phyloP scores from a whole-genome alignment of 1,139 yeast species.

The Pichia sp. region DNA sequence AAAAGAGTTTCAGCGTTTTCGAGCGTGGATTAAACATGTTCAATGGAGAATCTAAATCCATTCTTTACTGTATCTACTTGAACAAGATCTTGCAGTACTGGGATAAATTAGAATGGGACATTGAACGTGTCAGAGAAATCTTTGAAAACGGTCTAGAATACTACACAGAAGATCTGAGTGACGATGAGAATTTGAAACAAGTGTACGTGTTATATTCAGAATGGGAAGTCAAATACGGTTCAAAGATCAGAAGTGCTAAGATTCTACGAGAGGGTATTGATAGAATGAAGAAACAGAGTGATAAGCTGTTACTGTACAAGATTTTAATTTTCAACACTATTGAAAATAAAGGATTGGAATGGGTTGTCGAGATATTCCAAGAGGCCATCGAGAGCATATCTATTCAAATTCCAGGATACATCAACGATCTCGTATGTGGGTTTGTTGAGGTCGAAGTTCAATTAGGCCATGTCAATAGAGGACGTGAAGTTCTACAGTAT shows the following conservation, averaged over 20 bases:
- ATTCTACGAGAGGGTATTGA: constrained; percentile 42
- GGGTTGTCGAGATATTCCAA: constrained; percentile 35
- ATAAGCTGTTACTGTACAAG: constrained; percentile 36
- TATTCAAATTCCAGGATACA: constrained; percentile 29
- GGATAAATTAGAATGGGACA: constrained; percentile 32
- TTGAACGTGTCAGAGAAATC: constrained; percentile 67
- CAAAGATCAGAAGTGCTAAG: constrained; percentile 42
- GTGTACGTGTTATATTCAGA: constrained; percentile 57
- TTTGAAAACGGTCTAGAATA: constrained; percentile 59
- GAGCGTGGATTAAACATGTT: constrained; percentile 67
- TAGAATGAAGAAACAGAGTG: constrained; percentile 26
- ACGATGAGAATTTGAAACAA: constrained; percentile 33
- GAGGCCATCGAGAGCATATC: constrained; percentile 43
- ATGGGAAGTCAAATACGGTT: constrained; percentile 56
- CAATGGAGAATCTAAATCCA: constrained; percentile 60
- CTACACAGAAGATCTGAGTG: constrained; percentile 34
- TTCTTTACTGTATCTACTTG: constrained; percentile 72
- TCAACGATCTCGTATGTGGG: constrained; percentile 30
- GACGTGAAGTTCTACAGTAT: constrained; percentile 55
- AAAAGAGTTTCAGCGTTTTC: constrained; percentile 58
- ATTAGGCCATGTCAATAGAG: constrained; percentile 53
- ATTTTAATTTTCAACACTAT: constrained; percentile 24
- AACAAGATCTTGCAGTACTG: constrained; percentile 43
- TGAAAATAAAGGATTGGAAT: constrained; percentile 23
- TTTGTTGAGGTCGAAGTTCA: constrained; percentile 41